These are phyloP conservation scores for Botrytis cinerea DNA, from an alignment of 2,329 filamentous ascomycete species.

Conservation along the genomic window DNA sequence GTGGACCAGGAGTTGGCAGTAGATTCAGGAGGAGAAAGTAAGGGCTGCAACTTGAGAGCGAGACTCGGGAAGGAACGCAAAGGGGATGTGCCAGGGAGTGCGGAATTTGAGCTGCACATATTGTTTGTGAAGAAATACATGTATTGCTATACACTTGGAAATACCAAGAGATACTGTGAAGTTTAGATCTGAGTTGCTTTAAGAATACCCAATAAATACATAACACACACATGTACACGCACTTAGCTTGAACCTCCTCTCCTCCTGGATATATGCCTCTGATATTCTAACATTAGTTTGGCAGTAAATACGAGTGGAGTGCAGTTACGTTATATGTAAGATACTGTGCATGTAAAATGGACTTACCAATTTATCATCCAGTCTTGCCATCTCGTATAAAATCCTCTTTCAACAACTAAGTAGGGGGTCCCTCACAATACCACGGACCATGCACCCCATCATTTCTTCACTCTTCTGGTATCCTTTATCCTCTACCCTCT, in stretches of 20 bases:
- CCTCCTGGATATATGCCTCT: not conserved
- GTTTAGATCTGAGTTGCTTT: not conserved
- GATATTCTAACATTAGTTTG: not conserved
- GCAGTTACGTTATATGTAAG: not conserved
- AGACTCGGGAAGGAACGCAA: not conserved
- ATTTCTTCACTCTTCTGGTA: not conserved
- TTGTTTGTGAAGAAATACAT: not conserved
- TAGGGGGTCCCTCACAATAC: not conserved
- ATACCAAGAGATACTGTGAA: not conserved
- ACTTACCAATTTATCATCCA: not conserved
- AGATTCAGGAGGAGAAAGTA: conserved; percentile 56
- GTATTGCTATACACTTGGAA: not conserved
- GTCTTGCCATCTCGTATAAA: not conserved
- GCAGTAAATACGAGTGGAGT: no score
- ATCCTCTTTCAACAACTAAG: not conserved
- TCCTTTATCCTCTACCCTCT: no score
- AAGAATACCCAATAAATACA: not conserved
- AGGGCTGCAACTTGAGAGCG: not conserved
- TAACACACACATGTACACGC: not conserved
- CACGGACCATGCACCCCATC: not conserved
- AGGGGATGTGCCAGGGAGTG: not conserved
- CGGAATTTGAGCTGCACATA: not conserved
- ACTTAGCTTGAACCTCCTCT: not conserved
- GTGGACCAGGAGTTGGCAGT: conserved; percentile 58
- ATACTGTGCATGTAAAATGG: not conserved